Base-by-base conservation (phyloP, 2,329 filamentous ascomycete genomes). In the Aaosphaeria arxii region DNA sequence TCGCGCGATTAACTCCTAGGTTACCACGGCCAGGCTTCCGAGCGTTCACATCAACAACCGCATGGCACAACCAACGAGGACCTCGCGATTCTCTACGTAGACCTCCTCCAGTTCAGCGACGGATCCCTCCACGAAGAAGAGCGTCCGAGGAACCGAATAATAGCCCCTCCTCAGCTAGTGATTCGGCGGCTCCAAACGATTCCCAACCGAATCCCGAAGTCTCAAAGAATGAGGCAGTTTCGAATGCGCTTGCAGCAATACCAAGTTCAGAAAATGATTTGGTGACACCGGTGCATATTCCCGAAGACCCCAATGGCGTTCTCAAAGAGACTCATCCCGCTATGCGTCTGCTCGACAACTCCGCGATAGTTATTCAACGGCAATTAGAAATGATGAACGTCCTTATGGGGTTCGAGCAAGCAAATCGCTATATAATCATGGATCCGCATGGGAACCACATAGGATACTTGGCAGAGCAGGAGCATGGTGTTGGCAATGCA, bases 371-470 rank as follows among this genome's bases (percentile, higher is more conserved):
- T 5, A 75, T 86, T 7, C 82, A 85, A 55, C 72, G 83, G 31
- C 82, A 86, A 57, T 60, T 86, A 30, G 83, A 86, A 60, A 77
- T 85, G 71, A 83, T 85, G 79, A 86, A 85, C 63, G 73, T 86
- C 7, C 74, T 86, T 58, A 69, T 85, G 64, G 83, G 83, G 1
- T 85, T 85, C 54, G 83, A 86, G 64, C 83, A 86, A 63, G 82
- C 83, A 9, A 86, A 86, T 58, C 77, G 77, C 62, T 86, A 86
- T 61, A 76, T 84, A 11, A 84, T 86, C 43, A 79, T 85, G 75
- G 80, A 85, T 67, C 81, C 81, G 2, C 74, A 79, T 45, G 83
- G 83, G 5, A 79, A 81, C 49, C 83, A 84, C 53, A 74, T 86
- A 40, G 83, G 83, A 9, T 86, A 83, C 55, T 78, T 86, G 60